Percentiles rank a stretch among this genome's conserved stretches.
phyloP scores from a whole-genome alignment of 805 yeast genomes.

The Candida nemodendra region DNA sequence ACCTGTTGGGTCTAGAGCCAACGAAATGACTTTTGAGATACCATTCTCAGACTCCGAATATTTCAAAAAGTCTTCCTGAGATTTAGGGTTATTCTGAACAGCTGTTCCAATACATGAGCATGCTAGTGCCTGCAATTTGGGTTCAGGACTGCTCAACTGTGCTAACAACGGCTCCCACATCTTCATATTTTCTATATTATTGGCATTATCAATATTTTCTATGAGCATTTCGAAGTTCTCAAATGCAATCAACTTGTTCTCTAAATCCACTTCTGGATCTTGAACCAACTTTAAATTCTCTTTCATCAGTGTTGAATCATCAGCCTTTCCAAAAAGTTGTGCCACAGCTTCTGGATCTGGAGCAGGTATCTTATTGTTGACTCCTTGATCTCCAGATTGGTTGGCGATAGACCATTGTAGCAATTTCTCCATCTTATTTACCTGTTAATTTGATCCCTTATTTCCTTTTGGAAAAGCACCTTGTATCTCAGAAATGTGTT shows the following conservation, averaged over 20 bases:
- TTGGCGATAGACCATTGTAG: slow-evolving; percentile 89
- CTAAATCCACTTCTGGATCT: slow-evolving; percentile 57
- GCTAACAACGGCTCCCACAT: slow-evolving; percentile 75
- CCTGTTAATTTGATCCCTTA: too few species aligned
- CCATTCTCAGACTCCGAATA: slow-evolving; percentile 43
- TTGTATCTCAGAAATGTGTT: too few species aligned
- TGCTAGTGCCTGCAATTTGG: slow-evolving; percentile 52
- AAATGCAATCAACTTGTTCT: slow-evolving; percentile 69
- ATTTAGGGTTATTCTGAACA: slow-evolving; percentile 80
- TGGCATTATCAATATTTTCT: slow-evolving; percentile 92
- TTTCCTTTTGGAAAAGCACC: too few species aligned
- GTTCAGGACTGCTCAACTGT: slow-evolving; percentile 45
- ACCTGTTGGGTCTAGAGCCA: slow-evolving; percentile 31
- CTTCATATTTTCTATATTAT: slow-evolving; percentile 78
- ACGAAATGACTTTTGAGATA: slow-evolving; percentile 41
- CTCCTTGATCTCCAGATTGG: slow-evolving; percentile 69
- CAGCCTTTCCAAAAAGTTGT: slow-evolving; percentile 75
- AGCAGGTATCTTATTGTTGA: slow-evolving; percentile 57
- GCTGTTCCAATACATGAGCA: slow-evolving; percentile 85
- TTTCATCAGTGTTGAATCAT: slow-evolving; percentile 87
- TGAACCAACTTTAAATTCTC: slow-evolving; percentile 63
- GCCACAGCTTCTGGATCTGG: slow-evolving; percentile 81
- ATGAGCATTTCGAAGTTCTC: slow-evolving; percentile 93
- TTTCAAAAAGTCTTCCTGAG: slow-evolving; percentile 66
- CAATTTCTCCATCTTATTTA: slow-evolving; percentile 85